Conservation (phyloP, 2,329 filamentous ascomycete species). For the Cercospora sp. region DNA sequence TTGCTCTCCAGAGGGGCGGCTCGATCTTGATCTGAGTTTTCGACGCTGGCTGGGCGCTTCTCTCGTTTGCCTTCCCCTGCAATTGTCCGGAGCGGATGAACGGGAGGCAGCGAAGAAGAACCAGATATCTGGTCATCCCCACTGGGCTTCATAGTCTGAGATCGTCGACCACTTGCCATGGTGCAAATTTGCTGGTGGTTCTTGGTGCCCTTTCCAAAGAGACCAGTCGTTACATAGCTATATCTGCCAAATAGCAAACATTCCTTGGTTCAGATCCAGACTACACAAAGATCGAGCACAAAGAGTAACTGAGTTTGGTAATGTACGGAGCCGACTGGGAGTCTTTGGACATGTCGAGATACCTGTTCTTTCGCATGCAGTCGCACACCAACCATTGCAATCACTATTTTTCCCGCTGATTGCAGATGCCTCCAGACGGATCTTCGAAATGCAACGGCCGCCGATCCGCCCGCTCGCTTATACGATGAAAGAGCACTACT, state of each 20-base stretch:
- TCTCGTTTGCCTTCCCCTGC: no score
- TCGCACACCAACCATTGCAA: not conserved
- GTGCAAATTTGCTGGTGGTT: not conserved
- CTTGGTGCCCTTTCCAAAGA: not conserved
- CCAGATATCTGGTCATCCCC: not conserved
- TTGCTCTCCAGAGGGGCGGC: not conserved
- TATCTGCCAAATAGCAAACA: not conserved
- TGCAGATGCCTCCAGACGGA: not conserved
- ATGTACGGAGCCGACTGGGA: not conserved
- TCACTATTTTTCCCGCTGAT: not conserved
- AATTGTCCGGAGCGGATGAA: not conserved
- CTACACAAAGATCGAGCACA: not conserved
- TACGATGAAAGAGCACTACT: no score
- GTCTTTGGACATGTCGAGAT: not conserved
- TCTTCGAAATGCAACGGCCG: not conserved
- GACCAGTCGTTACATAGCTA: not conserved
- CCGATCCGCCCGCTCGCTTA: no score
- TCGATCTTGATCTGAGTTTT: not conserved
- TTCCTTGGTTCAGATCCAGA: not conserved
- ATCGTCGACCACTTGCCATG: not conserved
- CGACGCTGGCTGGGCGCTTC: not conserved
- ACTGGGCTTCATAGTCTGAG: not conserved
- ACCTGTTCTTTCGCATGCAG: not conserved
- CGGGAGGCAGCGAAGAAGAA: not conserved
- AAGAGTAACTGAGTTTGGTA: not conserved